A percentile compares a stretch with the other conserved stretches of the same genome.
Evolutionary conservation across 177 flowering plant species (phyloP).

Genomic region (Tripterygium wilfordii): DNA sequence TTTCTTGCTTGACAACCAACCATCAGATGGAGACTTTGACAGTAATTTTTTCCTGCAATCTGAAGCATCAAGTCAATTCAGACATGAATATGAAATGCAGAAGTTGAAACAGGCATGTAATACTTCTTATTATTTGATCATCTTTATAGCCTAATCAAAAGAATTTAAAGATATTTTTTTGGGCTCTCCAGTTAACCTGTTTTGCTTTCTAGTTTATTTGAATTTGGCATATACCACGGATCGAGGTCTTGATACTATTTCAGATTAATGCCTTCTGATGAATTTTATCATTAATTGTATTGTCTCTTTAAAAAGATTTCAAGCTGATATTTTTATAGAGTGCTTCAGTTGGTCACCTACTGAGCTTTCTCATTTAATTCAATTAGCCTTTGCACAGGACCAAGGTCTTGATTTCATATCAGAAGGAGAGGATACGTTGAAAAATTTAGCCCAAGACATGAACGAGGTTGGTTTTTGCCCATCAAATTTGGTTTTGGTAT

Average conservation of each 20-base stretch:
- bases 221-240: too few species aligned
- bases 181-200: too few species aligned
- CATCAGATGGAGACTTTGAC: constrained; percentile 41
- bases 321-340: background rate
- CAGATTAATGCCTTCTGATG: background rate
- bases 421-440: constrained; percentile 73
- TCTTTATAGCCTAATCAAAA: background rate
- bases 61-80: constrained; percentile 68
- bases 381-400: constrained; percentile 38
- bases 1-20: background rate
- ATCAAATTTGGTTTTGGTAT: background rate
- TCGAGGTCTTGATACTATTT: too few species aligned
- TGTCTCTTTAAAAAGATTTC: background rate
- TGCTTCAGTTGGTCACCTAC: background rate
- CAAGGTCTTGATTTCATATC: constrained; percentile 76
- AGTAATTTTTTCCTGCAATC: constrained; percentile 49
- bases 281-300: constrained; percentile 3
- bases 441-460: constrained; percentile 15
- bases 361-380: background rate
- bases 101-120: constrained; percentile 67
- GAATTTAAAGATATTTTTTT: too few species aligned
- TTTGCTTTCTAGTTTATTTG: too few species aligned
- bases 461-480: constrained; percentile 25
- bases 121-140: background rate
- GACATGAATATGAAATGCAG: constrained; percentile 78